These are phyloP conservation scores for Yamagishiella unicocca DNA, from an alignment of 139 green algal genomes.

Conservation along the genomic window DNA sequence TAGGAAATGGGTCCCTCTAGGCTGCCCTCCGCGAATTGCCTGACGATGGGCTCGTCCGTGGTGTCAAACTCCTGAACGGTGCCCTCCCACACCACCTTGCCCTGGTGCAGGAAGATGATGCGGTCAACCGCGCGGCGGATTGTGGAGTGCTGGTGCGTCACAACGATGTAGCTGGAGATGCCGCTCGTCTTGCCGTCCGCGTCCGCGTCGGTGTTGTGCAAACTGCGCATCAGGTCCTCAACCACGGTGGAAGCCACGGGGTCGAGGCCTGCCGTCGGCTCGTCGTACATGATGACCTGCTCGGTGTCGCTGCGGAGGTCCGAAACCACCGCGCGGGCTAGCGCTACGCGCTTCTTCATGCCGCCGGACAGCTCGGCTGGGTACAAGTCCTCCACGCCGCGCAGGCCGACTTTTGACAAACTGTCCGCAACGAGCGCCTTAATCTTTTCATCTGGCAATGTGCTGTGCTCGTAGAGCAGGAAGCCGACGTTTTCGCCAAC, in stretches of 20 bases:
- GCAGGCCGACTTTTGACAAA: constrained; percentile 92
- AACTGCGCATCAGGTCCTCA: constrained; percentile 95
- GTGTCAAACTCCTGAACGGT: constrained; percentile 92
- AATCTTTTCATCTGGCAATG: constrained; percentile 79
- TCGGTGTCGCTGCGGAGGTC: constrained; percentile 50
- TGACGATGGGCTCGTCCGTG: constrained; percentile 93
- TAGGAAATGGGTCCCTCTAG: constrained; percentile 93
- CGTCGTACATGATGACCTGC: constrained; percentile 99
- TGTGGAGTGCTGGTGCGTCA: constrained; percentile 98
- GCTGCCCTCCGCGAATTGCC: constrained; percentile 92
- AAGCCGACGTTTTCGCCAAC: constrained; percentile 97
- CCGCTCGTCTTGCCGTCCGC: constrained; percentile 54
- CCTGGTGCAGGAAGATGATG: constrained; percentile 97
- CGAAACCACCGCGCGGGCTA: constrained; percentile 78
- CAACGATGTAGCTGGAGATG: constrained; percentile 96
- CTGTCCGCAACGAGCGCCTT: constrained; percentile 80
- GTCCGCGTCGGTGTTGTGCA: constrained; percentile 71
- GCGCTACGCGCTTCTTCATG: constrained; percentile 99
- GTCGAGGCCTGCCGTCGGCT: constrained; percentile 98
- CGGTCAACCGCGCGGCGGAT: constrained; percentile 95
- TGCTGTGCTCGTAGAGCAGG: constrained; percentile 95
- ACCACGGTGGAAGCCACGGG: constrained; percentile 97
- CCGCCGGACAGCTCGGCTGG: constrained; percentile 95
- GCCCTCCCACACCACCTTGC: constrained; percentile 97
- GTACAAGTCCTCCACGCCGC: constrained; percentile 91